Conservation (phyloP, 345 rosid species). For the Syzygium jambos region DNA sequence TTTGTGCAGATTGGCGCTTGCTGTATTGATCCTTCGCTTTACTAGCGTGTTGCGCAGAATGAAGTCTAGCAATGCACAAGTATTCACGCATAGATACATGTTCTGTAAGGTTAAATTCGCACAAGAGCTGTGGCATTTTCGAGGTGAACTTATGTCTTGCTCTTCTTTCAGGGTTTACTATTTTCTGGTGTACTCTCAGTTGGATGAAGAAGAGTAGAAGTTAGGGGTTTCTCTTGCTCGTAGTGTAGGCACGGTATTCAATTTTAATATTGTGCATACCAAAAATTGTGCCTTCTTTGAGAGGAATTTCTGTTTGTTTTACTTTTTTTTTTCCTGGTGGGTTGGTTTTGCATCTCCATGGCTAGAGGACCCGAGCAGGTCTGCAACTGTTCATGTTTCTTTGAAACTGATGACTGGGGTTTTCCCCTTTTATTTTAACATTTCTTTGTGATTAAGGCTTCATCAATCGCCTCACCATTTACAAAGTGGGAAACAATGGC, state of each 20-base stretch:
- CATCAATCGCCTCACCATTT: background rate
- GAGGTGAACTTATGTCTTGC: background rate
- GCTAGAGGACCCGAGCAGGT: background rate
- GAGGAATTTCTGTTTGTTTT: background rate
- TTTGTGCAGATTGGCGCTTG: background rate
- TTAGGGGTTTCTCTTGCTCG: background rate
- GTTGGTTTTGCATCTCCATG: background rate
- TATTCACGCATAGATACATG: background rate
- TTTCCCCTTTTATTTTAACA: background rate
- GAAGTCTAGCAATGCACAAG: background rate
- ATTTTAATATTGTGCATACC: background rate
- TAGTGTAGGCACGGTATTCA: background rate
- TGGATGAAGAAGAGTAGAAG: background rate
- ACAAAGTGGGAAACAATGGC: background rate
- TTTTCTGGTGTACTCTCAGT: background rate
- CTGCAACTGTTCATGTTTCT: background rate
- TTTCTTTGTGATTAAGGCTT: background rate
- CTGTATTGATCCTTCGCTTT: background rate
- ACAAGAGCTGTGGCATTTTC: background rate
- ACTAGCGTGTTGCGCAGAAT: background rate
- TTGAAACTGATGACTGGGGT: background rate
- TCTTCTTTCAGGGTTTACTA: background rate
- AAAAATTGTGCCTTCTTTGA: background rate
- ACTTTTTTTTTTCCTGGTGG: background rate
- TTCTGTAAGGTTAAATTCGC: background rate